Evolutionary conservation across 345 rosid species (phyloP).

Genomic region (Eucalyptus victrix): DNA sequence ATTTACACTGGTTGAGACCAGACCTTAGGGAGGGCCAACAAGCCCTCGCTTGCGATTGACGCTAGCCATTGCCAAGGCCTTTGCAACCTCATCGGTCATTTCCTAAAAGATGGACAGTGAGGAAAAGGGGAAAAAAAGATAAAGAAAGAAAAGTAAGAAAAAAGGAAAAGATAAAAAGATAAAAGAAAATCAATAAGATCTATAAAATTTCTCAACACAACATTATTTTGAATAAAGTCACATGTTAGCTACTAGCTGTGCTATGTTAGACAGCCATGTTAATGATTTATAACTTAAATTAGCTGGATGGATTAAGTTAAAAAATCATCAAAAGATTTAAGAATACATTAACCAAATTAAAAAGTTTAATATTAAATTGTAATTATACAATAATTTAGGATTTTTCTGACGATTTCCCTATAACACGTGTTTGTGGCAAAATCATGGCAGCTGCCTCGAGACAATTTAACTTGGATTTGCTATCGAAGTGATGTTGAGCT

Average conservation of each 20-base stretch:
- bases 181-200: background rate
- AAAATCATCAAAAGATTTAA: background rate
- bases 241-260: fast-evolving
- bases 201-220: background rate
- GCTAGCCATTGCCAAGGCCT: background rate
- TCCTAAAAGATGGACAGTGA: background rate
- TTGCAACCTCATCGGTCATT: background rate
- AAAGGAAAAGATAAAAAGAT: background rate
- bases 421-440: background rate
- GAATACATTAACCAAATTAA: background rate
- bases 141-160: background rate
- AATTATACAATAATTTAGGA: background rate
- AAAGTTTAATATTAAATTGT: fast-evolving
- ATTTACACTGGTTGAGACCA: background rate
- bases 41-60: background rate
- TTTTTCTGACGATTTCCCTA: background rate
- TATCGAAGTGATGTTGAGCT: background rate
- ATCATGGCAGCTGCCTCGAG: background rate
- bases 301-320: background rate
- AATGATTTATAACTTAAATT: background rate
- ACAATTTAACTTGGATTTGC: background rate
- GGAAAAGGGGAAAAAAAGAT: background rate
- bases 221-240: background rate
- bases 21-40: background rate
- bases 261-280: background rate